Evolutionary conservation across 2,329 filamentous ascomycete species (phyloP).

Genomic region (Calonectria crousiana): DNA sequence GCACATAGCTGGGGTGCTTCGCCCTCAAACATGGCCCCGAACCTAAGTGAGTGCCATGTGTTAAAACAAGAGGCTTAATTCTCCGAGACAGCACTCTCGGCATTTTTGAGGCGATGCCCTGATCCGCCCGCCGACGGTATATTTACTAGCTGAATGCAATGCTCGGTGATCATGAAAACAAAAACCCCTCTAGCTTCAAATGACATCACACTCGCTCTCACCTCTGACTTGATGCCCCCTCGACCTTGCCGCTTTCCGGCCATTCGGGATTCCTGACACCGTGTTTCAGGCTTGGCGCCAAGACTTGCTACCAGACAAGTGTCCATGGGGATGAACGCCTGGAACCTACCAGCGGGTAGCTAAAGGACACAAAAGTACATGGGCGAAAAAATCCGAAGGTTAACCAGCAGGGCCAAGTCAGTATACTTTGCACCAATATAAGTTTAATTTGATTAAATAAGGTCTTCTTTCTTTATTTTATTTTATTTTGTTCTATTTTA

Average conservation of each 20-base stretch:
- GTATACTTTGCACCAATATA: background rate
- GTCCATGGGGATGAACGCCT: constrained; percentile 17
- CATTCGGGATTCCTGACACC: constrained; percentile 16
- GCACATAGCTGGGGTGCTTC: background rate
- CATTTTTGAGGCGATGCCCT: background rate
- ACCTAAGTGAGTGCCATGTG: background rate
- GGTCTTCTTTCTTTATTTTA: background rate
- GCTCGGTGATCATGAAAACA: background rate
- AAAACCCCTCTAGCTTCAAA: background rate
- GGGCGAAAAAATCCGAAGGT: background rate
- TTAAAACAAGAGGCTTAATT: background rate
- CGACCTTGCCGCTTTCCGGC: background rate
- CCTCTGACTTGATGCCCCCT: background rate
- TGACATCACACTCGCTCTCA: constrained; percentile 27
- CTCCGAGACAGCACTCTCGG: background rate
- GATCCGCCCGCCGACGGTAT: background rate
- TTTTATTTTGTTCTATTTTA: background rate
- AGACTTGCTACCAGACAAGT: constrained; percentile 17
- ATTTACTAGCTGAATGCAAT: background rate
- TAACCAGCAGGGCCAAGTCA: background rate
- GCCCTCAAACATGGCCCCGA: background rate
- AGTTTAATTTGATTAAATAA: background rate
- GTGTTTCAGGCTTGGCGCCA: constrained; percentile 30
- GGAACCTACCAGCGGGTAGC: background rate
- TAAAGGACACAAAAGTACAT: background rate